Evolutionary conservation across 176 grass and related monocot genomes (phyloP).

Genomic region (Coix lacrymajobi): DNA sequence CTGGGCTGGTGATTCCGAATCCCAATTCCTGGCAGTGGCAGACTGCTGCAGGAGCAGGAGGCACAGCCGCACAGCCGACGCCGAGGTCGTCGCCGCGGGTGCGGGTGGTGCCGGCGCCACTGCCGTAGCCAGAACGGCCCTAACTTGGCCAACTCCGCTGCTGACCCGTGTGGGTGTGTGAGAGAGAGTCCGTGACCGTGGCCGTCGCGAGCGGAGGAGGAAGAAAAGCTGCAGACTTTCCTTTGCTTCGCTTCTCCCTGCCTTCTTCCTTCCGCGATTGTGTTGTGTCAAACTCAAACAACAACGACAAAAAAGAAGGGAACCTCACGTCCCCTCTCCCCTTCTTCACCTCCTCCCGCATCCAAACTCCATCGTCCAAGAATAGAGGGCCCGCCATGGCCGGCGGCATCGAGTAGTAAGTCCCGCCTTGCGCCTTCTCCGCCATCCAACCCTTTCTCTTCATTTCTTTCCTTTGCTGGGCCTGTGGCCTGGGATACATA

Average conservation of each 20-base stretch:
- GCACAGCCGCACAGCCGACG: no score
- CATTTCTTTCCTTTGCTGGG: neutral
- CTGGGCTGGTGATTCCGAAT: no score
- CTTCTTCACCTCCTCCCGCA: neutral
- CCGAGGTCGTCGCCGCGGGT: no score
- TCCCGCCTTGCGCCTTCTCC: neutral
- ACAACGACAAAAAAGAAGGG: neutral
- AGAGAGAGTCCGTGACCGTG: no score
- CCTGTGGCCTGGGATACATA: neutral
- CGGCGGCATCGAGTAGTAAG: slow-evolving; percentile 71
- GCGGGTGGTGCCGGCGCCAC: neutral
- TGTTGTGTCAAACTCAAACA: neutral
- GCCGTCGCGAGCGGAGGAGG: neutral
- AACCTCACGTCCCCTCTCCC: neutral
- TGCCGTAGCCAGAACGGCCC: neutral
- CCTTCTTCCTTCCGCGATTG: neutral
- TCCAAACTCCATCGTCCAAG: neutral
- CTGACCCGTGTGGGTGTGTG: no score
- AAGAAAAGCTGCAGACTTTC: slow-evolving; percentile 17
- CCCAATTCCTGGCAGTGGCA: no score
- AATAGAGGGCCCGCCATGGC: slow-evolving; percentile 39
- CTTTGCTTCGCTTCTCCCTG: neutral
- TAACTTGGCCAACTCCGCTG: neutral
- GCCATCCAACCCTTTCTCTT: neutral
- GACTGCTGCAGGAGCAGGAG: no score